A percentile compares a stretch with the other conserved stretches of the same genome.
These are phyloP conservation scores for Scedosporium aurantiacum DNA, from an alignment of 2,329 filamentous ascomycete genomes.

Conservation along the genomic window DNA sequence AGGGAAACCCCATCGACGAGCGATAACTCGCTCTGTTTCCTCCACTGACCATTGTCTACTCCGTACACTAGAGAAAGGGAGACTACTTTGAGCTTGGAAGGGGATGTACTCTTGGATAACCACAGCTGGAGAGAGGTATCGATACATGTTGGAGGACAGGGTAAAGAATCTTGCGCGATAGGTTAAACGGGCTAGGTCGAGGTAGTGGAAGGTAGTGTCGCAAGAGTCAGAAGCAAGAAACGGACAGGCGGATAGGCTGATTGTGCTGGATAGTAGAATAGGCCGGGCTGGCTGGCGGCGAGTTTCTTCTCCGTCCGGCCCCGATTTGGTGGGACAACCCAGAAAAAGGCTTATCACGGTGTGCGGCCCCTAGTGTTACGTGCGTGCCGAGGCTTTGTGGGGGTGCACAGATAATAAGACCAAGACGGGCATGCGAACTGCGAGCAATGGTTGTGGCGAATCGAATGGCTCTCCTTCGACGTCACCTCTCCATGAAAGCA, in stretches of 20 bases:
- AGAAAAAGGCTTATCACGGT: slow-evolving; percentile 2
- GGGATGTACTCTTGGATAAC: neutral
- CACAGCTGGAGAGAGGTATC: neutral
- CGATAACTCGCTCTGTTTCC: neutral
- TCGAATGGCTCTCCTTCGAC: neutral
- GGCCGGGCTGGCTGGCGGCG: neutral
- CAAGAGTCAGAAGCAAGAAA: neutral
- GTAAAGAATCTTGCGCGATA: neutral
- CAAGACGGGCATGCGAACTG: neutral
- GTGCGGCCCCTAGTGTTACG: neutral
- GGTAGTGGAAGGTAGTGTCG: neutral
- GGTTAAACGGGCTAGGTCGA: neutral
- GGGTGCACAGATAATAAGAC: neutral
- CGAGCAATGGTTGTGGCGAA: neutral
- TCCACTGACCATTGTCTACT: no score
- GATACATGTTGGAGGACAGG: neutral
- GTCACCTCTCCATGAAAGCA: slow-evolving; percentile 2
- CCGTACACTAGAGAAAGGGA: neutral
- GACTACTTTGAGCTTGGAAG: neutral
- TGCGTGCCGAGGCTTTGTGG: slow-evolving; percentile 4
- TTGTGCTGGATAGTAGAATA: neutral
- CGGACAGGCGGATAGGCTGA: neutral
- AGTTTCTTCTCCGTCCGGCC: neutral
- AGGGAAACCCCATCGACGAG: neutral
- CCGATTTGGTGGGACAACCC: neutral